A percentile compares a stretch with the other conserved stretches of the same genome.
Evolutionary conservation across 768 basidiomycete genomes (phyloP).

Genomic region (Gloeopeniophorella convolvens): DNA sequence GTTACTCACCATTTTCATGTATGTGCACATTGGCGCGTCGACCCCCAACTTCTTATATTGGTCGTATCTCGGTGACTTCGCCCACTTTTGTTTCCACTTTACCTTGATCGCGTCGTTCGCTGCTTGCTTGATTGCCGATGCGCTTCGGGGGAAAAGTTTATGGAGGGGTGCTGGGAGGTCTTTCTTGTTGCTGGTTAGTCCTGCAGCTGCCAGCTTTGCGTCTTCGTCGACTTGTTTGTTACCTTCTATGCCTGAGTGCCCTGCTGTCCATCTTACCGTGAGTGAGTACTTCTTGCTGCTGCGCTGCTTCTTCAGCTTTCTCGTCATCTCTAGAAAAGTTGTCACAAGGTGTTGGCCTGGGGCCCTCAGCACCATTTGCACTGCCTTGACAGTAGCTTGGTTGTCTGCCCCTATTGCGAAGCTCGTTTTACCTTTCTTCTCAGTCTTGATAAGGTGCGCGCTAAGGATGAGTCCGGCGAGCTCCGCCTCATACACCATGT

Average conservation of each 20-base stretch:
- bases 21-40: too few relatives aligned
- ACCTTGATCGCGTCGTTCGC: not conserved
- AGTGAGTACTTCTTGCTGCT: not conserved
- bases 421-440: not conserved
- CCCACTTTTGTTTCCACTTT: not conserved
- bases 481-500: not conserved
- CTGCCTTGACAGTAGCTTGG: not conserved
- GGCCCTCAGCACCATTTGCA: too few relatives aligned
- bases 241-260: not conserved
- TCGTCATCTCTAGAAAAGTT: not conserved
- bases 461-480: not conserved
- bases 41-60: too few relatives aligned
- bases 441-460: not conserved
- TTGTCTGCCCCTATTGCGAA: not conserved
- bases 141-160: not conserved
- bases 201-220: not conserved
- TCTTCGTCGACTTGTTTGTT: not conserved
- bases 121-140: not conserved
- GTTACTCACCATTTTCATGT: too few relatives aligned
- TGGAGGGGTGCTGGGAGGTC: not conserved
- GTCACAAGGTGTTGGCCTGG: not conserved
- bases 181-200: not conserved
- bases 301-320: not conserved
- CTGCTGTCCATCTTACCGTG: not conserved
- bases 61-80: not conserved